Base-by-base conservation (phyloP, 148 eudicot genomes). In the Selenicereus undatus region DNA sequence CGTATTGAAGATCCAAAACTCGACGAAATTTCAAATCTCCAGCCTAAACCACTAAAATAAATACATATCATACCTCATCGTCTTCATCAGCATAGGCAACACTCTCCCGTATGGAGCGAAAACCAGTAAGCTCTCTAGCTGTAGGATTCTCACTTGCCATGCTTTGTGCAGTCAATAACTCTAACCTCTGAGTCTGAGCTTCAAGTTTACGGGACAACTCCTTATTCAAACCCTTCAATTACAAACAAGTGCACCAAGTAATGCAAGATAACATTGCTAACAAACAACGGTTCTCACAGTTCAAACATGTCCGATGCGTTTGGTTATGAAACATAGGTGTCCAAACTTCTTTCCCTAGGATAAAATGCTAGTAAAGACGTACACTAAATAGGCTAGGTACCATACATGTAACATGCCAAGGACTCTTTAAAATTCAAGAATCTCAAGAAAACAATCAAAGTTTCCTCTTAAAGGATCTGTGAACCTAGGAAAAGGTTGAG, bases 31-130 rank as follows among this genome's bases (percentile, higher is more conserved):
- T 24, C 27, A 11, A 32, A 62, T 48, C 51, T 35, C 21, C 62
- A 30, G 39, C 6, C 36, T 26, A 39, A 50, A 75, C 73, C 45
- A 13, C 9, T 51, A 16, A 16, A 20, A 1, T 20, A 60, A 60
- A 21, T 22, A 3, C n/a, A 60, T 20, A 20, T 60, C 24, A 60
- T 91, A 96, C 99, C 99, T 96, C 97, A 75, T 96, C 99, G 76
- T 98, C 99, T 91, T 96, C 99, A 89, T 96, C 99, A 64, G 98
- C 98, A 88, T 90, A 94, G 13, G 90, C 83, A 78, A 91, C 85
- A 77, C 83, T 88, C 69, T 92, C 97, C 10, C 73, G 89, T 80
- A 88, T 81, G 74, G 65, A 54, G 76, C 51, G 87, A 83, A 91
- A 58, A 81, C 83, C 90, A 36, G 74, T 24, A 64, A 85, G 86